These are phyloP conservation scores for Sporisorium sorghi DNA, from an alignment of 1,284 basidiomycete species.

Conservation along the genomic window DNA sequence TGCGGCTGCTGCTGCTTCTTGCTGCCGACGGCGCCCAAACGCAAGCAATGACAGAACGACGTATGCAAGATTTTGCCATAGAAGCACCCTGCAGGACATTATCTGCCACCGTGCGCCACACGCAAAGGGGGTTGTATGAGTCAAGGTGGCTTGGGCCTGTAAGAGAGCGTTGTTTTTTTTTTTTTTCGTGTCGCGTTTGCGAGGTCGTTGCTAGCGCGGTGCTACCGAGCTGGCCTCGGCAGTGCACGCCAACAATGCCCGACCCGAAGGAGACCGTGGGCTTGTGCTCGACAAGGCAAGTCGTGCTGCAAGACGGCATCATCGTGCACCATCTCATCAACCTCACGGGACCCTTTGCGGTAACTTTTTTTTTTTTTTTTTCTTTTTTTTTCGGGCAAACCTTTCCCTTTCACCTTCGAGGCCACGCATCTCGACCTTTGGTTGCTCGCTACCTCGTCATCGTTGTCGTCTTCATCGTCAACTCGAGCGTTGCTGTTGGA, in stretches of 20 bases:
- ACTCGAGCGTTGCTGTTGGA: background rate
- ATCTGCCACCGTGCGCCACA: background rate
- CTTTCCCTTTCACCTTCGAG: background rate
- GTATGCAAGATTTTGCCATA: background rate
- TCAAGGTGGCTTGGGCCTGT: background rate
- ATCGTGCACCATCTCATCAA: constrained; percentile 7
- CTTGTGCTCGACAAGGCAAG: background rate
- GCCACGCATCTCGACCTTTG: background rate
- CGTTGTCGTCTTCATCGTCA: too few species aligned
- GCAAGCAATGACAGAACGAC: too few species aligned
- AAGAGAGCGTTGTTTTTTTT: background rate
- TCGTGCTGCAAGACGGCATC: background rate
- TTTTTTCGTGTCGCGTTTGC: too few species aligned
- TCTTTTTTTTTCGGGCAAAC: background rate
- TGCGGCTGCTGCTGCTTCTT: too few species aligned
- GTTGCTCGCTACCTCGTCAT: background rate
- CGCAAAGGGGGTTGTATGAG: background rate
- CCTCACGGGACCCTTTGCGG: background rate
- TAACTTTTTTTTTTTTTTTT: too few species aligned
- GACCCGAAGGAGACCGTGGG: background rate
- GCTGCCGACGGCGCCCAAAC: background rate
- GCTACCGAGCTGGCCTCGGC: background rate
- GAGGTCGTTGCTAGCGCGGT: background rate
- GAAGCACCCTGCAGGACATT: background rate
- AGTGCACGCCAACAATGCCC: background rate